Conservation (phyloP, 2,329 filamentous ascomycete genomes). For the Trichoderma sp. region DNA sequence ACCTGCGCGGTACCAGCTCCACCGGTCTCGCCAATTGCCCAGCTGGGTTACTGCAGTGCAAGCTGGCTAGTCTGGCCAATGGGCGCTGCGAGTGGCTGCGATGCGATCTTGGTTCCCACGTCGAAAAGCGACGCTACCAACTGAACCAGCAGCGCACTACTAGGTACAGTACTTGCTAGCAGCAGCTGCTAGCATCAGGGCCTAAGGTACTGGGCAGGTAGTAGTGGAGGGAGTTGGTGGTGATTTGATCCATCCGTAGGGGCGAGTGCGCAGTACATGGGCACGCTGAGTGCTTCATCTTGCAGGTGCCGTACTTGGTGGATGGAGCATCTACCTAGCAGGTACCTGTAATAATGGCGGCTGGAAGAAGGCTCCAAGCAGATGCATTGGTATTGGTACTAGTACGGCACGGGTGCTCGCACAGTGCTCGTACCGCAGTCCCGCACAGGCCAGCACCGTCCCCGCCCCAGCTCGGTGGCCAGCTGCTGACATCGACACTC, state of each 20-base stretch:
- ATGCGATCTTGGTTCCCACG: conserved; percentile 13
- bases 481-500: neutral
- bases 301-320: neutral
- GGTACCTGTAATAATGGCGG: no score
- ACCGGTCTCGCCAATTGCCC: neutral
- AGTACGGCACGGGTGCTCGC: neutral
- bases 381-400: no score
- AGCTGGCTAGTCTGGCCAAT: neutral
- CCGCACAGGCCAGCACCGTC: neutral
- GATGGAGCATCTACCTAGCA: no score
- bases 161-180: neutral
- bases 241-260: neutral
- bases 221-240: neutral
- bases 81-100: neutral
- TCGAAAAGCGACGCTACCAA: conserved; percentile 3
- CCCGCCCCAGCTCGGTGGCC: neutral
- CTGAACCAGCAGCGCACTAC: conserved; percentile 4
- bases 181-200: neutral
- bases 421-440: no score
- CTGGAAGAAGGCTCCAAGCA: no score
- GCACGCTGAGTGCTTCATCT: neutral
- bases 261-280: neutral
- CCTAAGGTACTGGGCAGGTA: neutral
- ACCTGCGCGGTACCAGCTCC: neutral
- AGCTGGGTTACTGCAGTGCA: neutral